A percentile compares a stretch with the other conserved stretches of the same genome.
These are phyloP conservation scores for Kandelia obovata DNA, from an alignment of 345 rosid genomes.

Conservation along the genomic window DNA sequence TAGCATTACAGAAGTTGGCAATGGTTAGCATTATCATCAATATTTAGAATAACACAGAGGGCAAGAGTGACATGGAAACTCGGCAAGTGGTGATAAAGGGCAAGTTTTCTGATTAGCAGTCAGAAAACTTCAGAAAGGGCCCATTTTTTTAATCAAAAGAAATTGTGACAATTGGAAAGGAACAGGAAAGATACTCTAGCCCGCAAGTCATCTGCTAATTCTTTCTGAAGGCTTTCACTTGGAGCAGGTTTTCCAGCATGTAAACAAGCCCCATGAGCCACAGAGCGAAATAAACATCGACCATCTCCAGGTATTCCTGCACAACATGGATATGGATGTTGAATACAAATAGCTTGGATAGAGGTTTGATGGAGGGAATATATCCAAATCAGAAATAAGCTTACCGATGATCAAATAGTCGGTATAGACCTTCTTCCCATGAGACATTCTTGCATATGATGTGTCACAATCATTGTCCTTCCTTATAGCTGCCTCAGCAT, in stretches of 20 bases:
- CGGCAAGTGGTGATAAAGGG: not conserved
- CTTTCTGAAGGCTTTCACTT: conserved; percentile 57
- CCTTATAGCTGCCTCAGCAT: conserved; percentile 48
- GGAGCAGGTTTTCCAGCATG: conserved; percentile 67
- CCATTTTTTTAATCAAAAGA: no score
- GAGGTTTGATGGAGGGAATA: not conserved
- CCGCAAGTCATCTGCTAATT: conserved; percentile 83
- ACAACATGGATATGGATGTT: conserved; percentile 14
- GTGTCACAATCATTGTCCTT: conserved; percentile 31
- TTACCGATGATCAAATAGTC: conserved; percentile 80
- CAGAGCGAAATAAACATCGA: conserved; percentile 90
- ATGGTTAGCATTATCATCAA: not conserved
- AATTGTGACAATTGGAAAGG: not conserved
- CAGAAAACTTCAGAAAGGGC: no score
- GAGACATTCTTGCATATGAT: conserved; percentile 35
- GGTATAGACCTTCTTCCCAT: conserved; percentile 74
- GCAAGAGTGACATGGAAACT: not conserved
- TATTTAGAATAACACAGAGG: not conserved
- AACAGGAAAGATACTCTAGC: conserved; percentile 34
- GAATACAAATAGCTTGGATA: not conserved
- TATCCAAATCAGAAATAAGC: conserved; percentile 11
- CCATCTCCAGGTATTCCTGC: conserved; percentile 98
- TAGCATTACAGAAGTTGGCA: no score
- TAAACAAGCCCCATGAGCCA: conserved; percentile 80
- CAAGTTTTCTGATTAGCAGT: no score